Evolutionary conservation across 1,284 basidiomycete species (phyloP).

Genomic region (Fomes fomentarius): DNA sequence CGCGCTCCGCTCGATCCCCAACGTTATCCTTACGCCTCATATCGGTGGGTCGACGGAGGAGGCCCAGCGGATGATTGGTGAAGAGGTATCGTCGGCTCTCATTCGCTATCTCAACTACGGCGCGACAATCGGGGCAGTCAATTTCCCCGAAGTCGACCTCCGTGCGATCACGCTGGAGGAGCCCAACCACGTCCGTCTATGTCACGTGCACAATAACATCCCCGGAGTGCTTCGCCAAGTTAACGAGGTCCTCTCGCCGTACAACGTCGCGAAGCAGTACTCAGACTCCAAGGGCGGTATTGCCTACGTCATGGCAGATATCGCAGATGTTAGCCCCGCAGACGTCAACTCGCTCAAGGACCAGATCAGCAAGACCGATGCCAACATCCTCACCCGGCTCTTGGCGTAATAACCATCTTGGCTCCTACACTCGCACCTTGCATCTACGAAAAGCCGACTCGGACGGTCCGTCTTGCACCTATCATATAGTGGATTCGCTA

Average conservation of each 20-base stretch:
- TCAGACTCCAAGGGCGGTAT: conserved; percentile 96
- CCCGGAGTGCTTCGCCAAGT: conserved; percentile 96
- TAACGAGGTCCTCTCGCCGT: conserved; percentile 91
- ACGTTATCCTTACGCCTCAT: conserved; percentile 96
- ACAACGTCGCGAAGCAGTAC: conserved; percentile 99
- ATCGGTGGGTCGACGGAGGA: conserved; percentile 99
- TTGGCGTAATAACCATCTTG: conserved; percentile 52
- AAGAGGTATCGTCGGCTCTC: conserved; percentile 89
- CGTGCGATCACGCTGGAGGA: conserved; percentile 90
- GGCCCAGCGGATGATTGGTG: conserved; percentile 96
- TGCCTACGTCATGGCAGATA: conserved; percentile 96
- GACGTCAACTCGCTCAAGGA: conserved; percentile 87
- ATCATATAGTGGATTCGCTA: conserved; percentile 11
- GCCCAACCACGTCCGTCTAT: conserved; percentile 84
- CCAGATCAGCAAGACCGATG: conserved; percentile 79
- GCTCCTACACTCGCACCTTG: not conserved
- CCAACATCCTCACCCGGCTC: conserved; percentile 89
- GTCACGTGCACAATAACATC: conserved; percentile 97
- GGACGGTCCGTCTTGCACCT: conserved; percentile 34
- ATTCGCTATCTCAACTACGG: conserved; percentile 94
- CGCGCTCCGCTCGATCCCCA: conserved; percentile 74
- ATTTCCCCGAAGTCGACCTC: conserved; percentile 99
- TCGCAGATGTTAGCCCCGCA: conserved; percentile 84
- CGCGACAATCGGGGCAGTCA: conserved; percentile 90
- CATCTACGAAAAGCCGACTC: conserved; percentile 33